A percentile compares a stretch with the other conserved stretches of the same genome.
Conservation (phyloP, 805 yeast species). For the Grigorovia yakushimaensis region DNA sequence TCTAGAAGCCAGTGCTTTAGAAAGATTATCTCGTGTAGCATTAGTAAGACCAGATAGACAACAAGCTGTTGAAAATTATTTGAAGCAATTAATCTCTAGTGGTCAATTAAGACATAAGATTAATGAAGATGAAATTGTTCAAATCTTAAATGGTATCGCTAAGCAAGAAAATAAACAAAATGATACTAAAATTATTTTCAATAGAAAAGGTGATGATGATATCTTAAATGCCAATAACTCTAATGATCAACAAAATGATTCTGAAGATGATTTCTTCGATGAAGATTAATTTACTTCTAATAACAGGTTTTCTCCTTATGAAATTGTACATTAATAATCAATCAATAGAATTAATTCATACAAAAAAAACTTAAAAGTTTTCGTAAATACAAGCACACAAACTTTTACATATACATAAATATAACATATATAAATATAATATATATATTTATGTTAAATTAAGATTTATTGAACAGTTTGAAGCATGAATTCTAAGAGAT, state of each 20-base stretch:
- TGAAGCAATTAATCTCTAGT: constrained; percentile 58
- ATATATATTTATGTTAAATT: no score
- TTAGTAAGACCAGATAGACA: constrained; percentile 91
- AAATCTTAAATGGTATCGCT: constrained; percentile 72
- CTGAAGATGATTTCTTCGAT: constrained; percentile 39
- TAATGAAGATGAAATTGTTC: constrained; percentile 74
- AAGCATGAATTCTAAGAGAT: not conserved
- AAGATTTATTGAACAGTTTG: no score
- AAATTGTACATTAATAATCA: not conserved
- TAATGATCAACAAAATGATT: constrained; percentile 32
- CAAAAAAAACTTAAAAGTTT: no score
- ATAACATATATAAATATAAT: no score
- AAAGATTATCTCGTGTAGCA: constrained; percentile 74
- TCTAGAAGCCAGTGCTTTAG: constrained; percentile 75
- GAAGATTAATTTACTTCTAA: constrained; percentile 23
- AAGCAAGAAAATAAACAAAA: constrained; percentile 56
- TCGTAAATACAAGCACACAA: no score
- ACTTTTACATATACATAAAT: no score
- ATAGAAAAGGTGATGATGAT: constrained; percentile 35
- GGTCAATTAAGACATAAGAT: constrained; percentile 67
- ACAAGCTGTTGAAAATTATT: constrained; percentile 71
- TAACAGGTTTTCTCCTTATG: not conserved
- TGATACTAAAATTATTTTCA: constrained; percentile 56
- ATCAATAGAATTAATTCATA: not conserved
- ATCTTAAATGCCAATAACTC: constrained; percentile 24